Percentiles rank a stretch among this genome's conserved stretches.
These are phyloP conservation scores for Ceratocystis alfenasii DNA, from an alignment of 2,329 filamentous ascomycete genomes.

Conservation along the genomic window DNA sequence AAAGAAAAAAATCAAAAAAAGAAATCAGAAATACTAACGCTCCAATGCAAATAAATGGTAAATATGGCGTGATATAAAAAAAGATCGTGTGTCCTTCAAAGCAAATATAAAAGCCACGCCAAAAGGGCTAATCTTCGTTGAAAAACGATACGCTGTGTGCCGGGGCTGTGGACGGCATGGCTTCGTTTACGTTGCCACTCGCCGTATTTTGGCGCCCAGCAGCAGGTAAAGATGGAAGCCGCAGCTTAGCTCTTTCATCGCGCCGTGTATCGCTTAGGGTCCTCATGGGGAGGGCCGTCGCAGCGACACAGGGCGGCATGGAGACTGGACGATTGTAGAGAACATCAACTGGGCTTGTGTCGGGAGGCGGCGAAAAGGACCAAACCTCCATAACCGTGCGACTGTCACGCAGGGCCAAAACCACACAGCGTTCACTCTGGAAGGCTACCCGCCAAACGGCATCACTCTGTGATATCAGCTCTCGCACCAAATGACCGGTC, in stretches of 20 bases:
- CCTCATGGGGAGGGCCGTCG: slow-evolving; percentile 36
- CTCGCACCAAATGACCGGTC: slow-evolving; percentile 77
- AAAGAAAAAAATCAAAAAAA: slow-evolving; percentile 2
- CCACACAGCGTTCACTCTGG: slow-evolving; percentile 95
- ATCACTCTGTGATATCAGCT: slow-evolving; percentile 82
- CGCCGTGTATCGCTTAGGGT: slow-evolving; percentile 41
- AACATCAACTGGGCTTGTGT: slow-evolving; percentile 44
- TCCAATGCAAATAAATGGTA: slow-evolving; percentile 8
- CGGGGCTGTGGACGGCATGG: slow-evolving; percentile 43
- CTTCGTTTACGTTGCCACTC: slow-evolving; percentile 47
- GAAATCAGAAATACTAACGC: slow-evolving; percentile 1
- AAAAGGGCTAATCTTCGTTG: slow-evolving; percentile 12
- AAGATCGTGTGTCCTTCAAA: neutral
- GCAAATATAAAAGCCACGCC: neutral
- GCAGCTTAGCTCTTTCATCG: slow-evolving; percentile 30
- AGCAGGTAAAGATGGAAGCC: neutral
- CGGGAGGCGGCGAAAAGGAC: slow-evolving; percentile 67
- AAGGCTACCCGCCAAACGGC: slow-evolving; percentile 97
- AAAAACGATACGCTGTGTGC: slow-evolving; percentile 31
- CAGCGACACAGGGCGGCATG: slow-evolving; percentile 36
- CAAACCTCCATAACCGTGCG: slow-evolving; percentile 98
- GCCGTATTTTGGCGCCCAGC: slow-evolving; percentile 25
- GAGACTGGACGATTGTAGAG: slow-evolving; percentile 43
- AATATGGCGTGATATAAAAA: neutral
- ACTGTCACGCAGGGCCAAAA: slow-evolving; percentile 73